Percentiles rank a stretch among this genome's conserved stretches.
Conservation (phyloP, 805 yeast species). For the Lipomyces starkeyi region DNA sequence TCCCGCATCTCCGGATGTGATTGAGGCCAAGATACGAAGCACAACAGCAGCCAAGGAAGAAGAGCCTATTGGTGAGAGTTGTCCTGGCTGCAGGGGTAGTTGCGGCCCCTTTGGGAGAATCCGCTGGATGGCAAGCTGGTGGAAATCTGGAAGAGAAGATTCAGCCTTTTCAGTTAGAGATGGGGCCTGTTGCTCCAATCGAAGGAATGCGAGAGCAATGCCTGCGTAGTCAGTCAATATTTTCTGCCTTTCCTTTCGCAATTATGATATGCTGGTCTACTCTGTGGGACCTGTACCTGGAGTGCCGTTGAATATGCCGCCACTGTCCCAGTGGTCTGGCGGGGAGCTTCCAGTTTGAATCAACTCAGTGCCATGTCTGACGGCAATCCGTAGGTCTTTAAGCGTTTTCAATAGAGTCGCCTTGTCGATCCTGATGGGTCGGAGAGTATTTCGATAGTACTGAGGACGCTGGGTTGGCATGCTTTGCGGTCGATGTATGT, state of each 20-base stretch:
- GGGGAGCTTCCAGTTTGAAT: neutral
- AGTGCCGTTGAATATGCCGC: neutral
- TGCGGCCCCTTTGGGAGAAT: neutral
- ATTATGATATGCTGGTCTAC: neutral
- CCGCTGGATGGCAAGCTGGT: neutral
- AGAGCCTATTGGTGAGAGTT: conserved; percentile 5
- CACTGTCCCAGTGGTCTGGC: conserved; percentile 1
- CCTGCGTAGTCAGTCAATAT: neutral
- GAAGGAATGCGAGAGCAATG: conserved; percentile 6
- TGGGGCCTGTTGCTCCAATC: neutral
- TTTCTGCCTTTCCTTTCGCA: neutral
- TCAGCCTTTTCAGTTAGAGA: neutral
- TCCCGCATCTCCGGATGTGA: neutral
- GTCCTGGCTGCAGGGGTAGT: neutral
- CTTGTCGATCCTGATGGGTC: conserved; percentile 8
- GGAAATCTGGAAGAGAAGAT: neutral
- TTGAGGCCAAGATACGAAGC: conserved; percentile 4
- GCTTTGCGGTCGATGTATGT: neutral
- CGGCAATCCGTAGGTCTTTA: neutral
- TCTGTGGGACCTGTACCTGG: neutral
- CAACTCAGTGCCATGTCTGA: conserved; percentile 1
- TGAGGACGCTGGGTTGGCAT: conserved; percentile 1
- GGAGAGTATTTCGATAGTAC: conserved; percentile 4
- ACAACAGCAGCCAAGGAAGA: conserved; percentile 2
- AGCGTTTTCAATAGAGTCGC: conserved; percentile 6